These are phyloP conservation scores for Coemansia sp. DNA, from an alignment of 192 early-diverging fungal genomes.

Conservation along the genomic window DNA sequence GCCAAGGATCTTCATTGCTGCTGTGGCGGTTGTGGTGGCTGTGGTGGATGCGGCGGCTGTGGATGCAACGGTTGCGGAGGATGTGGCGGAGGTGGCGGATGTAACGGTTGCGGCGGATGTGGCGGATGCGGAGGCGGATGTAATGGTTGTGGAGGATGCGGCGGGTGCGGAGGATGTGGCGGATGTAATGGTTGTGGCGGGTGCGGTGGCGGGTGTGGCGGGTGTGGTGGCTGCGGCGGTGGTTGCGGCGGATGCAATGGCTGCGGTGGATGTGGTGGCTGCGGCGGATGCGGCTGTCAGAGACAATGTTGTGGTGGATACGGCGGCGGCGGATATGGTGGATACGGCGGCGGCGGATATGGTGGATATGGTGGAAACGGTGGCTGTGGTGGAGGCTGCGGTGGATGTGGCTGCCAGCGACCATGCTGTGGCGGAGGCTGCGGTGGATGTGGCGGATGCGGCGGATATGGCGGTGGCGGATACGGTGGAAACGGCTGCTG, in stretches of 20 bases:
- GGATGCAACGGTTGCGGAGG: not conserved
- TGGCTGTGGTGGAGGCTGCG: not conserved
- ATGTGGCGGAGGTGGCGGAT: conserved; percentile 14
- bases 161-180: not conserved
- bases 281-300: not conserved
- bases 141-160: conserved; percentile 6
- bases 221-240: conserved; percentile 13
- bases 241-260: conserved; percentile 11
- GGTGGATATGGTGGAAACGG: conserved; percentile 7
- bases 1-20: conserved; percentile 37
- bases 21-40: conserved; percentile 19
- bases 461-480: conserved; percentile 20
- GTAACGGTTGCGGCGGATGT: conserved; percentile 8
- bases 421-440: conserved; percentile 20
- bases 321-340: conserved; percentile 14
- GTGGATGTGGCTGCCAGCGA: conserved; percentile 12
- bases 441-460: conserved; percentile 17
- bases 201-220: conserved; percentile 12
- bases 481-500: conserved; percentile 23
- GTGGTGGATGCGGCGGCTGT: conserved; percentile 16
- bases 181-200: conserved; percentile 3
- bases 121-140: conserved; percentile 14
- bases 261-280: conserved; percentile 18
- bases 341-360: conserved; percentile 11
- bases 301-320: not conserved